A percentile compares a stretch with the other conserved stretches of the same genome.
Evolutionary conservation across 495 filamentous ascomycete genomes (phyloP).

Genomic region (Podospora fimiseda): DNA sequence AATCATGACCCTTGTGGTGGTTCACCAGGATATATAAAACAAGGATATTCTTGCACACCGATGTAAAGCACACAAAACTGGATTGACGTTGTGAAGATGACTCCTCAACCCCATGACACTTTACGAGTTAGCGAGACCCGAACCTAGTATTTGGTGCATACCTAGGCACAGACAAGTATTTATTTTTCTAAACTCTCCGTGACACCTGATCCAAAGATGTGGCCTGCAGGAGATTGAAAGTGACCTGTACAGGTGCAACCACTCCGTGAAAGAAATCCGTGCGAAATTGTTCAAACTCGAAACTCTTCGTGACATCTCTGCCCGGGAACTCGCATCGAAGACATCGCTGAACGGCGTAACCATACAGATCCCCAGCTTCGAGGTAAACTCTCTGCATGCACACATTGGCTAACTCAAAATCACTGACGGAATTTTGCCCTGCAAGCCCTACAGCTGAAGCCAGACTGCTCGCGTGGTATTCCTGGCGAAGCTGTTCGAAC

Average conservation of each 20-base stretch:
- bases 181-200: too few species aligned
- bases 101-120: too few species aligned
- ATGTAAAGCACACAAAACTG: too few species aligned
- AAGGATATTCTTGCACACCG: too few species aligned
- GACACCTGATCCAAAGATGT: too few species aligned
- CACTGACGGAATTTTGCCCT: background rate
- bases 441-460: background rate
- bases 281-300: conserved; percentile 3
- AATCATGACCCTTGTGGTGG: too few species aligned
- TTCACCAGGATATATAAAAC: too few species aligned
- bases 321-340: conserved; percentile 9
- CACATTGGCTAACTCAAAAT: background rate
- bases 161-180: too few species aligned
- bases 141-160: too few species aligned
- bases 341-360: conserved; percentile 10
- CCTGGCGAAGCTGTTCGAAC: background rate
- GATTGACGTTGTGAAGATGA: too few species aligned
- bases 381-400: conserved; percentile 1
- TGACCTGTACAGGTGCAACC: background rate
- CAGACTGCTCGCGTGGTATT: background rate
- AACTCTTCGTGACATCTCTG: conserved; percentile 4
- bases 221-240: background rate
- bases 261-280: background rate
- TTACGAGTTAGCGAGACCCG: too few species aligned
- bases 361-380: conserved; percentile 2